These are phyloP conservation scores for Candida adriatica DNA, from an alignment of 805 yeast species.

Conservation along the genomic window DNA sequence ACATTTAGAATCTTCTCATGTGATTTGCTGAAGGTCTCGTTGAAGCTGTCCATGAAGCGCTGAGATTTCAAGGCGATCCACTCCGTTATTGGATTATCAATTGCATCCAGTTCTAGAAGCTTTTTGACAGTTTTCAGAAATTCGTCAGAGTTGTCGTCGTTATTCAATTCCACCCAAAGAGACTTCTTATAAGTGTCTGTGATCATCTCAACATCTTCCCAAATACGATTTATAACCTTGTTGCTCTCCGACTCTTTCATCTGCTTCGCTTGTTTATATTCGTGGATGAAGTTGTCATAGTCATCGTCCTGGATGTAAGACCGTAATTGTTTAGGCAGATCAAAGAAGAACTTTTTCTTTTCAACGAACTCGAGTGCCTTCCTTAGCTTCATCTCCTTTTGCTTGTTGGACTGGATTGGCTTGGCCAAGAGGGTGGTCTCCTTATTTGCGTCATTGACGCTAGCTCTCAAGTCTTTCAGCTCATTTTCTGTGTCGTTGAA, in stretches of 20 bases:
- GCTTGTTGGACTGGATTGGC: constrained; percentile 49
- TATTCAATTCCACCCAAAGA: constrained; percentile 42
- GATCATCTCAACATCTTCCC: constrained; percentile 48
- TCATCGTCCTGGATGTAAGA: constrained; percentile 40
- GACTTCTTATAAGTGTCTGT: constrained; percentile 47
- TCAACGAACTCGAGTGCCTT: constrained; percentile 45
- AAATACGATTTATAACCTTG: constrained; percentile 42
- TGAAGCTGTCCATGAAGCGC: constrained; percentile 31
- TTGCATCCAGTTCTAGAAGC: constrained; percentile 54
- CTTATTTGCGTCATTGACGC: constrained; percentile 41
- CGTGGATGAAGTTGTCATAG: constrained; percentile 49
- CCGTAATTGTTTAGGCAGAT: constrained; percentile 46
- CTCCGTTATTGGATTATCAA: constrained; percentile 55
- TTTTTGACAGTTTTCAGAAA: constrained; percentile 43
- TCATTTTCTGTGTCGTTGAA: constrained; percentile 19
- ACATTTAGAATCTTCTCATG: constrained; percentile 32
- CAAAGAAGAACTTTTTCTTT: constrained; percentile 45
- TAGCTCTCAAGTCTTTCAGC: constrained; percentile 31
- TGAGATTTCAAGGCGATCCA: constrained; percentile 51
- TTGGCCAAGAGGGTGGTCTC: constrained; percentile 47
- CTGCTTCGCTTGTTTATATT: constrained; percentile 46
- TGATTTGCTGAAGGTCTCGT: constrained; percentile 35
- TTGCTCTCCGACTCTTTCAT: constrained; percentile 23
- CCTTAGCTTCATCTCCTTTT: constrained; percentile 41
- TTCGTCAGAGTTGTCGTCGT: constrained; percentile 13